These are phyloP conservation scores for Paramecium caudatum DNA, from an alignment of 73 alveolate genomes.

Conservation along the genomic window DNA sequence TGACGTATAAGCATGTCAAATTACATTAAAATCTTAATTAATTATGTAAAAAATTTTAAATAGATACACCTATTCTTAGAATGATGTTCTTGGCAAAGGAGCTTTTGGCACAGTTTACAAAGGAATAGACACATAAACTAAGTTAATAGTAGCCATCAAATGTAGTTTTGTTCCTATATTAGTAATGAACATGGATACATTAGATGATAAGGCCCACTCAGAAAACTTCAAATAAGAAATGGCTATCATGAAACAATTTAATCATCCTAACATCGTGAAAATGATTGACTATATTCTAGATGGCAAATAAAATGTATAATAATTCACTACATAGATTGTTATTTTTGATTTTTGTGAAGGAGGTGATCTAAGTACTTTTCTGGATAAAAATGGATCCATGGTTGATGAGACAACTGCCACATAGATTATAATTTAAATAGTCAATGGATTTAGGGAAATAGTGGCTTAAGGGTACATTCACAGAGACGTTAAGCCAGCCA, in stretches of 20 bases:
- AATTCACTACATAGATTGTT: constrained; percentile 10
- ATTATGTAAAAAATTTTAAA: constrained; percentile 11
- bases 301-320: background rate
- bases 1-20: constrained; percentile 53
- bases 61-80: constrained; percentile 14
- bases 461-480: constrained; percentile 79
- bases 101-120: constrained; percentile 73
- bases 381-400: constrained; percentile 64
- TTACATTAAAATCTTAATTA: background rate
- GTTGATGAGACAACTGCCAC: constrained; percentile 49
- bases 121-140: constrained; percentile 58
- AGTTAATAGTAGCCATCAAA: constrained; percentile 57
- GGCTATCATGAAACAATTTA: constrained; percentile 18
- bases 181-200: background rate
- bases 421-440: constrained; percentile 36
- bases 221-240: constrained; percentile 14
- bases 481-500: constrained; percentile 81
- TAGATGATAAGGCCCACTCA: background rate
- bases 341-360: constrained; percentile 68
- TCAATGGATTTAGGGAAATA: constrained; percentile 59
- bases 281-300: background rate
- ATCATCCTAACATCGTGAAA: constrained; percentile 31
- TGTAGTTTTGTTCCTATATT: background rate
- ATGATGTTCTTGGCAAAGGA: constrained; percentile 69
- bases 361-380: constrained; percentile 55